Conservation (phyloP, 208 protist genomes). For the Leishmania martiniquensis region DNA sequence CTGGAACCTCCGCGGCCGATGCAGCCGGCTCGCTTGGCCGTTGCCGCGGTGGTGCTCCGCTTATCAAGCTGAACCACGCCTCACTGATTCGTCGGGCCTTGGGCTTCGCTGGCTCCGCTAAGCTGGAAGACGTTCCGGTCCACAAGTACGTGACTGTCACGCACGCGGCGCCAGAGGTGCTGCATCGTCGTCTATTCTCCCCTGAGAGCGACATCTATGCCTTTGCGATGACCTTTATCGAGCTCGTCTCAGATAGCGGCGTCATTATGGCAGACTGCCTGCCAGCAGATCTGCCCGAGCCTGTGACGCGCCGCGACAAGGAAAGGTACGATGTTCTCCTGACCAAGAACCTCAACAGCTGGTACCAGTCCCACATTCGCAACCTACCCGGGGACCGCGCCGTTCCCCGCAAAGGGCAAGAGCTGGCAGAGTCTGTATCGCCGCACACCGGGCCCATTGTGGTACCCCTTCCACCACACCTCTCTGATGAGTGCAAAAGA, state of each 20-base stretch:
- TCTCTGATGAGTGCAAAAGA: slow-evolving; percentile 61
- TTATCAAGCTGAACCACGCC: slow-evolving; percentile 36
- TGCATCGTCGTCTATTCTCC: slow-evolving; percentile 48
- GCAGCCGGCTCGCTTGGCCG: slow-evolving; percentile 24
- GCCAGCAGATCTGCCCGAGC: slow-evolving; percentile 28
- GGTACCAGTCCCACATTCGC: slow-evolving; percentile 36
- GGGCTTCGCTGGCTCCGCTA: slow-evolving; percentile 23
- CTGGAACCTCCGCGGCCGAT: slow-evolving; percentile 10
- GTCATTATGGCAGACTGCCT: slow-evolving; percentile 51
- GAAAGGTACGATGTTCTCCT: slow-evolving; percentile 41
- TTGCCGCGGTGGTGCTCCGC: slow-evolving; percentile 18
- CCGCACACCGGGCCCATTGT: slow-evolving; percentile 24
- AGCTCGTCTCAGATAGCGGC: slow-evolving; percentile 60
- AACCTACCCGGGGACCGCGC: slow-evolving; percentile 27
- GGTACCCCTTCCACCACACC: slow-evolving; percentile 55
- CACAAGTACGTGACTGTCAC: slow-evolving; percentile 58
- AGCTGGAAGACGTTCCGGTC: slow-evolving; percentile 32
- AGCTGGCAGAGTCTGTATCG: slow-evolving; percentile 25
- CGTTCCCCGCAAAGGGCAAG: slow-evolving; percentile 32
- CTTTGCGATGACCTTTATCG: slow-evolving; percentile 87
- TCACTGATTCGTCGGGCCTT: slow-evolving; percentile 14
- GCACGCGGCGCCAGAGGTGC: slow-evolving; percentile 69
- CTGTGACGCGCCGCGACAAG: slow-evolving; percentile 43
- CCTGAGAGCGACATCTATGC: slow-evolving; percentile 77
- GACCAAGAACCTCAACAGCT: slow-evolving; percentile 41